These are phyloP conservation scores for Lachnellula hyalina DNA, from an alignment of 2,329 filamentous ascomycete genomes.

Conservation along the genomic window DNA sequence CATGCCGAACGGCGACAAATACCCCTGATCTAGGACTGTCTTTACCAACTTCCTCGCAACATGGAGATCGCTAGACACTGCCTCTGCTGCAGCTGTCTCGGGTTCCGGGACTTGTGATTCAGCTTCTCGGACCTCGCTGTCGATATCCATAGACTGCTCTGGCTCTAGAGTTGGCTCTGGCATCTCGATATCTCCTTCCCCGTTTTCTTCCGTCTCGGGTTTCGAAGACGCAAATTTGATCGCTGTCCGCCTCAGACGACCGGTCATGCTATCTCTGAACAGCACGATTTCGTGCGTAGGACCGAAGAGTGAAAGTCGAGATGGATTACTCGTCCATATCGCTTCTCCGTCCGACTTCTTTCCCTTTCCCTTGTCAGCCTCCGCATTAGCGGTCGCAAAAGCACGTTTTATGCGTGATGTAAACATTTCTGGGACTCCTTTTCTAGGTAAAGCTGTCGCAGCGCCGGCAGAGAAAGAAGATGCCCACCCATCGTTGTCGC, in stretches of 20 bases:
- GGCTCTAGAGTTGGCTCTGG: slow-evolving; percentile 2
- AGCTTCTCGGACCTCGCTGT: slow-evolving; percentile 26
- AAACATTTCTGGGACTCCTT: slow-evolving; percentile 78
- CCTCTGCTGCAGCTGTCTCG: background rate
- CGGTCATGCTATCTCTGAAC: slow-evolving; percentile 80
- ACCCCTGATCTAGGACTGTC: slow-evolving; percentile 85
- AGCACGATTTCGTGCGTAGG: slow-evolving; percentile 82
- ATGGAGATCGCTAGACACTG: slow-evolving; percentile 33
- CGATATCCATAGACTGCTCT: slow-evolving; percentile 40
- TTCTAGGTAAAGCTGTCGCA: slow-evolving; percentile 62
- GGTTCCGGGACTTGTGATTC: slow-evolving; percentile 15
- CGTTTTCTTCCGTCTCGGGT: slow-evolving; percentile 29
- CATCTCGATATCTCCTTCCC: slow-evolving; percentile 24
- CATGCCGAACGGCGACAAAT: slow-evolving; percentile 82
- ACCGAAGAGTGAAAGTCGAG: slow-evolving; percentile 77
- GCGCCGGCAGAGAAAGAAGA: slow-evolving; percentile 77
- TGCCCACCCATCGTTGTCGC: slow-evolving; percentile 96
- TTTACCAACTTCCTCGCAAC: slow-evolving; percentile 77
- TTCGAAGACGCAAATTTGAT: slow-evolving; percentile 58
- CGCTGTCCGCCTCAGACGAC: slow-evolving; percentile 69
- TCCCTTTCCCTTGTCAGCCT: slow-evolving; percentile 48
- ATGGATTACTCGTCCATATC: slow-evolving; percentile 85
- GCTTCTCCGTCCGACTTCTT: slow-evolving; percentile 60
- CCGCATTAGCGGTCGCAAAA: slow-evolving; percentile 72
- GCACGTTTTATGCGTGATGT: slow-evolving; percentile 78